Percentiles rank a stretch among this genome's conserved stretches.
phyloP scores from a whole-genome alignment of 805 yeast genomes.

The Ogataea ramenticola region DNA sequence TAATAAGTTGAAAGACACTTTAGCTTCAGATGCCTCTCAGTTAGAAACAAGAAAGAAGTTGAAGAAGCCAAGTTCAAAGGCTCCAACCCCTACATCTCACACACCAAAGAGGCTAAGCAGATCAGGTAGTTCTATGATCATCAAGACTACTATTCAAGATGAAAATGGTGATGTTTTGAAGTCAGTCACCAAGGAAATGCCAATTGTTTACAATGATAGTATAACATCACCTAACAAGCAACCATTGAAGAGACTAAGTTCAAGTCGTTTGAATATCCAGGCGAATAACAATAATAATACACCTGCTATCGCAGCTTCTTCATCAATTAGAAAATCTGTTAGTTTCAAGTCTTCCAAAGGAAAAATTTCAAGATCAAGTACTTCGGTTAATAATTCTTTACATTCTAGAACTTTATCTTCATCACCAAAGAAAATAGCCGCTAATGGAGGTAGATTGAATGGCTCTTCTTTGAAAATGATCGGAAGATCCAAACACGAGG shows the following conservation, averaged over 20 bases:
- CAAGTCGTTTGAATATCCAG: constrained; percentile 8
- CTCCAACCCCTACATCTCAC: neutral
- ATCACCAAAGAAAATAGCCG: neutral
- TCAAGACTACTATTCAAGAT: constrained; percentile 26
- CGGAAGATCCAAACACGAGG: neutral
- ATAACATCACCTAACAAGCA: constrained; percentile 1
- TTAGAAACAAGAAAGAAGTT: neutral
- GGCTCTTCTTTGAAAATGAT: neutral
- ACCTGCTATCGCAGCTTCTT: constrained; percentile 36
- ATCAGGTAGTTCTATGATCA: constrained; percentile 18
- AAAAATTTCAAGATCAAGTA: neutral
- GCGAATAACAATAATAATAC: constrained; percentile 10
- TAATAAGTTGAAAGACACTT: neutral
- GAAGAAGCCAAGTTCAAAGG: neutral
- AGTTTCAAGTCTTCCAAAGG: constrained; percentile 23
- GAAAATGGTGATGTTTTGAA: constrained; percentile 24
- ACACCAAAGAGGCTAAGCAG: constrained; percentile 7
- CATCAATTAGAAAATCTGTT: constrained; percentile 43
- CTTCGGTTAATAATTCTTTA: neutral
- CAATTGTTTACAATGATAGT: constrained; percentile 19
- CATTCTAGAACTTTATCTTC: neutral
- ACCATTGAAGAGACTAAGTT: constrained; percentile 7
- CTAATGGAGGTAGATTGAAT: neutral
- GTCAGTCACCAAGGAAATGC: constrained; percentile 23
- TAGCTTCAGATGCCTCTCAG: neutral